A percentile compares a stretch with the other conserved stretches of the same genome.
Conservation (phyloP, 257 asterid genomes). For the Solanum infundibuliforme region DNA sequence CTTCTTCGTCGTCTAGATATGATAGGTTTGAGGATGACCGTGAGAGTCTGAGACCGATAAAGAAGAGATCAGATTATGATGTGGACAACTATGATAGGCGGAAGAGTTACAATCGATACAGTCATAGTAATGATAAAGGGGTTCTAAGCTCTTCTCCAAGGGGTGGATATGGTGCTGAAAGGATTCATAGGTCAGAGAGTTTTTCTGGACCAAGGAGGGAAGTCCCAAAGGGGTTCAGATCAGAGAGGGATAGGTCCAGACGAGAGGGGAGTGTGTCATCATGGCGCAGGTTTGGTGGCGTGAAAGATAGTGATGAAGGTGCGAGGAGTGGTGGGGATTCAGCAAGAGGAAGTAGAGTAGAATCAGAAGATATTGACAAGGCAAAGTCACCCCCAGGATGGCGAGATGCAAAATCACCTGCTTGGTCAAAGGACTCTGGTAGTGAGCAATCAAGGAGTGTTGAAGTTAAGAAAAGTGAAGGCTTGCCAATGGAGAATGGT, state of each 20-base stretch:
- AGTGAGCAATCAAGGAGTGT: conserved; percentile 86
- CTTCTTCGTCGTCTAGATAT: conserved; percentile 65
- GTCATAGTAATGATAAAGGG: conserved; percentile 62
- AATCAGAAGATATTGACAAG: conserved; percentile 49
- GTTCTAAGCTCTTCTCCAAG: conserved; percentile 60
- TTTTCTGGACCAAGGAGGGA: conserved; percentile 83
- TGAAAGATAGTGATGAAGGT: conserved; percentile 74
- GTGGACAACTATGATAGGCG: conserved; percentile 58
- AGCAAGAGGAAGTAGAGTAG: conserved; percentile 41
- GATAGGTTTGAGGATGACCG: conserved; percentile 77
- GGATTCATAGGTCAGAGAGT: conserved; percentile 75
- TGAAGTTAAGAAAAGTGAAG: conserved; percentile 60
- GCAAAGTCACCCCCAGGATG: conserved; percentile 48
- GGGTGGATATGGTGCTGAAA: conserved; percentile 55
- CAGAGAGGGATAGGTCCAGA: conserved; percentile 90
- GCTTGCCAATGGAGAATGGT: conserved; percentile 48
- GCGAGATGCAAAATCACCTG: conserved; percentile 69
- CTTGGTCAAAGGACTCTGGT: conserved; percentile 91
- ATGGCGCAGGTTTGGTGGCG: conserved; percentile 72
- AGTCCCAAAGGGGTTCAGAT: conserved; percentile 88
- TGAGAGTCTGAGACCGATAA: conserved; percentile 49
- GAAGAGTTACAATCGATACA: conserved; percentile 58
- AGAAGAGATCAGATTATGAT: conserved; percentile 68
- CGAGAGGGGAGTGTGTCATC: conserved; percentile 75
- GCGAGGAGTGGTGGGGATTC: conserved; percentile 44